Base-by-base conservation (phyloP, 805 yeast genomes). In the Metschnikowia lunata region DNA sequence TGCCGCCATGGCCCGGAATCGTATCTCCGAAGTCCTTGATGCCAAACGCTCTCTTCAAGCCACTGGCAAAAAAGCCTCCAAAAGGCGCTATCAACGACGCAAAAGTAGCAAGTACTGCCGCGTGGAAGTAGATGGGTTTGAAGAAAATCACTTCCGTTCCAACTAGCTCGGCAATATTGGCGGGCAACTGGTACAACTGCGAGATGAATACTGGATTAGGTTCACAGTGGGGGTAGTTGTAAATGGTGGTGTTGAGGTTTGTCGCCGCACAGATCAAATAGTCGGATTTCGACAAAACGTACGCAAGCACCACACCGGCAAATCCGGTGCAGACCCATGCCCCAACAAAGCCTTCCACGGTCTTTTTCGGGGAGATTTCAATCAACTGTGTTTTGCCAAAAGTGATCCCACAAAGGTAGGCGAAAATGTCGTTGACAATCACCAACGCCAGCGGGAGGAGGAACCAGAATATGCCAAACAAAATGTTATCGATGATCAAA, bases 1-100 rank as follows among this genome's bases (percentile, higher is more conserved):
- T 83, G 55, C 99, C 99, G 51, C 99, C 99, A 62, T 93, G 99
- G 29, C 99, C 99, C 12, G 99, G 99, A 55, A 93, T 93, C 8
- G 98, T 91, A 60, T 91, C 95, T 54, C 98, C 99, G 60, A 93
- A 93, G 67, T 93, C 99, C 68, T 93, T 93, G 43, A 90, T 89
- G 59, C 91, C 87, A 69, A 93, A 90, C 11, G 98, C 88, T 67
- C 99, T 82, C 72, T 93, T 93, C 56, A 93, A 75, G n/a, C 98
- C 99, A 42, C 95, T 84, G 7, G 98, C 98, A 59, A 93, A 93
- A 64, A 93, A 93, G 1, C 99, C 99, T 43, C 99, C 99, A 62
- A 93, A 93, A 47, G 99, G 99, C 4, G 99, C 99, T 63, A 93
- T 84, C 52, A 93, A 75, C 0, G 98, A 91, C 1, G 99, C 98